Evolutionary conservation across 108 stramenopile genomes (phyloP).

Genomic region (Heterococcus sp.): DNA sequence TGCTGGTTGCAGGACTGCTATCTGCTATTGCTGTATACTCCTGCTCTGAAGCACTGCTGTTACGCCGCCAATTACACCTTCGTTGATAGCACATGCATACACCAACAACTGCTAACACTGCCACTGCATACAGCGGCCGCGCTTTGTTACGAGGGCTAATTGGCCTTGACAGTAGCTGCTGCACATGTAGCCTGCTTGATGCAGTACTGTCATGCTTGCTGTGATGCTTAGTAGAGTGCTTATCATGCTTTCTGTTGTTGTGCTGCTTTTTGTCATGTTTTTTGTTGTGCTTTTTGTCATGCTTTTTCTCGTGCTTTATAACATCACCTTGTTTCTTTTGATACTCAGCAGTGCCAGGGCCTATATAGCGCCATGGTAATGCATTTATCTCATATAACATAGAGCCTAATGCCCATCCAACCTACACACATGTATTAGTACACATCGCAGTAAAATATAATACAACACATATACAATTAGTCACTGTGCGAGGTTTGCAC

Average conservation of each 20-base stretch:
- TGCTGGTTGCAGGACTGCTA: no score
- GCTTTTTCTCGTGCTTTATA: neutral
- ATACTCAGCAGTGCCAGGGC: neutral
- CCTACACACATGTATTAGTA: no score
- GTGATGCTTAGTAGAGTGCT: neutral
- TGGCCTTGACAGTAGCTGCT: no score
- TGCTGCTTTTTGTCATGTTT: neutral
- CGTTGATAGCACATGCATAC: no score
- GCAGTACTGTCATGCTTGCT: neutral
- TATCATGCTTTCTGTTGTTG: neutral
- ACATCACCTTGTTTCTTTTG: neutral
- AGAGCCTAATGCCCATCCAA: conserved; percentile 79
- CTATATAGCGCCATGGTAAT: conserved; percentile 64
- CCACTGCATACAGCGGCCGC: no score
- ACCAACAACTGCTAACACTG: neutral
- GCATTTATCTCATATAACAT: conserved; percentile 87
- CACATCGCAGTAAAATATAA: no score
- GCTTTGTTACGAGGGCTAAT: no score
- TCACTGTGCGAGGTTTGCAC: no score
- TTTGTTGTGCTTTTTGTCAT: neutral
- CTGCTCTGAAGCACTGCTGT: no score
- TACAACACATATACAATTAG: no score
- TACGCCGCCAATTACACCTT: neutral
- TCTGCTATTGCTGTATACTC: no score
- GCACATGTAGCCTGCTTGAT: no score